Base-by-base conservation (phyloP, 805 yeast genomes). In the Candida piceae region DNA sequence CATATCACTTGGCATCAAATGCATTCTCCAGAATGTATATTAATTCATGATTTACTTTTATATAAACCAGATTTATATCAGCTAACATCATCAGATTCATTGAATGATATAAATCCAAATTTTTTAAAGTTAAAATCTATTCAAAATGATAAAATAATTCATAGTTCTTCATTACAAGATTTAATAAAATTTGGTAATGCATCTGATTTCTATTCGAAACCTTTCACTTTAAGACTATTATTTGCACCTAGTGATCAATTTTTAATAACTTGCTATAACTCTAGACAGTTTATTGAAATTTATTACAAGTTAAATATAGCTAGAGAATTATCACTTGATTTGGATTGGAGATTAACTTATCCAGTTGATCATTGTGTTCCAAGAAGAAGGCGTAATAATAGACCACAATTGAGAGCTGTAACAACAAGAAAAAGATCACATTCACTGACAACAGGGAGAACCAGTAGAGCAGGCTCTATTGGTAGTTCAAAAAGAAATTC, bases 331-430 rank as follows among this genome's bases (percentile, higher is more conserved):
- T 55, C 63, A 8, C 44, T 60, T 6, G 64, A 60, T 21, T 39
- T 61, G 7, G 62, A 60, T 16, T 21, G 37, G 19, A 42, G 66
- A 20, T 25, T 35, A 8, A 25, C 44, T 2, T 34, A 38, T 5
- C 64, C 64, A 5, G 19, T 36, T 1, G 60, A 59, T 38, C 55
- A 46, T 36, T 53, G 60, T 29, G 45, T 56, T 21, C 66, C 66
- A 3, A 46, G 63, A 30, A 35, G 57, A 31, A 29, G 32, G n/a
- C 17, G 11, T 4, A 18, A 16, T 7, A 7, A 13, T 7, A 21
- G 23, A 21, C 9, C 31, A 12, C 16, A 21, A 19, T 30, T 22
- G 34, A 31, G 4, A 13, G 17, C 19, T 30, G 16, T 17, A 19
- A 18, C 11, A 33, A 26, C 11, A 16, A 22, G 39, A 36, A 20